Base-by-base conservation (phyloP, 768 basidiomycete genomes). In the Melanogaster broomeanus region DNA sequence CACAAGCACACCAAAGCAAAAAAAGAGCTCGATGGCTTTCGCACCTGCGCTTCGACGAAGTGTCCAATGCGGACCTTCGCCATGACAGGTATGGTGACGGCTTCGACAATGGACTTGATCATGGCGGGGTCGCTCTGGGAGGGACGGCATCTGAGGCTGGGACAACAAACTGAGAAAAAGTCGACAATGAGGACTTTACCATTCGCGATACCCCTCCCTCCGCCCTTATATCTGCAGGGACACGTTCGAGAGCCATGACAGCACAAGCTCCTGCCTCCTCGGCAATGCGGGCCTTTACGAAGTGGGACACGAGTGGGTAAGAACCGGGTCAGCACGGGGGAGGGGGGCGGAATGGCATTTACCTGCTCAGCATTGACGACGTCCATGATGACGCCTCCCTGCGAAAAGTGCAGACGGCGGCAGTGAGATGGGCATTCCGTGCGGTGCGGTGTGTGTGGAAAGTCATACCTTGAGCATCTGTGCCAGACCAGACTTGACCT, bases 11-110 rank as follows among this genome's bases (percentile, higher is more conserved):
- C 30, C 5, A 30, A 15, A 27, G 25, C 18, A 46, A 11, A 50
- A 31, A 15, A 11, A 11, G n/a, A 25, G 9, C 12, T 3, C 13
- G 1, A 28, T 21, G 11, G 18, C 45, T 21, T n/a, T 28, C 73
- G 58, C 55, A 87, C 90, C 79, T 92, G 94, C 6, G 95, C 94
- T 74, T 99, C 97, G 51, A 96, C 94, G 62, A 96, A 90, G 72
- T 99, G 97, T 0, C 97, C 97, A 68, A 99, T 98, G 57, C 97
- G 85, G 55, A 88, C 91, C 71, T 95, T 91, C 30, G 90, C 90
- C 90, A 98, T 98, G 68, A 98, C 94, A 9, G 94, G 95, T 61
- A 98, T 95, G 21, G 94, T 95, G 43, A 98, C 96, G 19, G 96
- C 88, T 53, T 85, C 88, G 56, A 91, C 88, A 69, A 98, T 98